Evolutionary conservation across 768 basidiomycete species (phyloP).

Genomic region (Cystobasidiopsis lactophilus): DNA sequence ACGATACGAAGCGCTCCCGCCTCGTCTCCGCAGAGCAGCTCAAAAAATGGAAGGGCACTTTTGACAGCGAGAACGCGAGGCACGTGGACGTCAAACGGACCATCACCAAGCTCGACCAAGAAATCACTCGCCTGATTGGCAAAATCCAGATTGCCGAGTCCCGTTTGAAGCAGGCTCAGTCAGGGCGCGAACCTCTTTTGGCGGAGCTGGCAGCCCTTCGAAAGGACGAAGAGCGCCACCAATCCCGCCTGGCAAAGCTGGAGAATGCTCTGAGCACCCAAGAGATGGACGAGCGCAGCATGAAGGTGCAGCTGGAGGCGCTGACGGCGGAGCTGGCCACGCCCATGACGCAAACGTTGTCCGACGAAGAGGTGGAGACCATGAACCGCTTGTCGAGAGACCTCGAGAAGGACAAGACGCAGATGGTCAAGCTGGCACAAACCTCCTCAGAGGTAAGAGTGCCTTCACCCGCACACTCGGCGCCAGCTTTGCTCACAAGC

Average conservation of each 20-base stretch:
- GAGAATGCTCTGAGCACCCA: conserved; percentile 49
- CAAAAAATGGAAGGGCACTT: conserved; percentile 49
- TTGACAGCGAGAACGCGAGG: conserved; percentile 40
- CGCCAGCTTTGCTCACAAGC: conserved; percentile 10
- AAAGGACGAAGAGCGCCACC: conserved; percentile 48
- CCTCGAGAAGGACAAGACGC: conserved; percentile 49
- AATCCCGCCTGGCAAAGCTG: conserved; percentile 38
- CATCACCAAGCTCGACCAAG: conserved; percentile 55
- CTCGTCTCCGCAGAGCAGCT: conserved; percentile 67
- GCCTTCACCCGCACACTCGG: neutral
- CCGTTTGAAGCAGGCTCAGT: conserved; percentile 47
- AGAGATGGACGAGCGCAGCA: conserved; percentile 42
- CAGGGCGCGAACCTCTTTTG: conserved; percentile 42
- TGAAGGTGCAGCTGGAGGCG: conserved; percentile 42
- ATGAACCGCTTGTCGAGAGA: conserved; percentile 51
- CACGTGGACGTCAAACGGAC: conserved; percentile 51
- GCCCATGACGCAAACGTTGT: conserved; percentile 53
- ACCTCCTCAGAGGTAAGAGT: conserved; percentile 42
- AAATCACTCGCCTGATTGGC: conserved; percentile 55
- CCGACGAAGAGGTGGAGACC: conserved; percentile 42
- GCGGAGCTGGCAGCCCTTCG: conserved; percentile 39
- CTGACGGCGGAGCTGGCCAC: conserved; percentile 23
- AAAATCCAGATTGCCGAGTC: conserved; percentile 45
- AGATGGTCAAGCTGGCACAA: conserved; percentile 44
- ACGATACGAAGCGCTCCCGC: conserved; percentile 71